Conservation (phyloP, 1,284 basidiomycete species). For the Rhodotorula sp. region DNA sequence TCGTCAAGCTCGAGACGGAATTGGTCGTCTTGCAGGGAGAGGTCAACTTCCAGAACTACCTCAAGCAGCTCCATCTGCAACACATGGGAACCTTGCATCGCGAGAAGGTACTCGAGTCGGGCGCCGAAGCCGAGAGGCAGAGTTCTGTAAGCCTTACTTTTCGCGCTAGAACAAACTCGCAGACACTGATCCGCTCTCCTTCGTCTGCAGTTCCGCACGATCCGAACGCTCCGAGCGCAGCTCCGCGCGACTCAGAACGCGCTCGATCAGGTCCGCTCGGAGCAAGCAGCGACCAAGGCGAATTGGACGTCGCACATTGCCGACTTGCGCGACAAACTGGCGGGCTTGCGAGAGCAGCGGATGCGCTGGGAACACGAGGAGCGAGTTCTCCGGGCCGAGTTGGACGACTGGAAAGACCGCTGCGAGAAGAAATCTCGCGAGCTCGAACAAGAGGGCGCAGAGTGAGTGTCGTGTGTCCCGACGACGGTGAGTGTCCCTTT, state of each 20-base stretch:
- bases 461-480: slow-evolving; percentile 17
- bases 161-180: too few species aligned
- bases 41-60: slow-evolving; percentile 76
- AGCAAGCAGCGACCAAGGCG: slow-evolving; percentile 34
- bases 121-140: slow-evolving; percentile 73
- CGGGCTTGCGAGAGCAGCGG: slow-evolving; percentile 66
- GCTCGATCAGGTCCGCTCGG: slow-evolving; percentile 29
- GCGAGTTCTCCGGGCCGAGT: slow-evolving; percentile 61
- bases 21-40: slow-evolving; percentile 70
- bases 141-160: too few species aligned
- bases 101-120: slow-evolving; percentile 67
- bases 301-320: slow-evolving; percentile 40
- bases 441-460: slow-evolving; percentile 61
- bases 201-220: slow-evolving; percentile 34
- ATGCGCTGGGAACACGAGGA: slow-evolving; percentile 64
- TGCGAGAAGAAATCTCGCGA: slow-evolving; percentile 67
- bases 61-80: slow-evolving; percentile 70
- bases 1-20: slow-evolving; percentile 69
- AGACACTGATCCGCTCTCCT: not conserved
- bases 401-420: slow-evolving; percentile 63
- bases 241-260: slow-evolving; percentile 27
- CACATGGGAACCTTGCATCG: slow-evolving; percentile 74
- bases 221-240: slow-evolving; percentile 33
- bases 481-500: not conserved
- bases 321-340: slow-evolving; percentile 60